phyloP scores from a whole-genome alignment of 129 eudicot genomes.

The Chrysanthemum makinoi region DNA sequence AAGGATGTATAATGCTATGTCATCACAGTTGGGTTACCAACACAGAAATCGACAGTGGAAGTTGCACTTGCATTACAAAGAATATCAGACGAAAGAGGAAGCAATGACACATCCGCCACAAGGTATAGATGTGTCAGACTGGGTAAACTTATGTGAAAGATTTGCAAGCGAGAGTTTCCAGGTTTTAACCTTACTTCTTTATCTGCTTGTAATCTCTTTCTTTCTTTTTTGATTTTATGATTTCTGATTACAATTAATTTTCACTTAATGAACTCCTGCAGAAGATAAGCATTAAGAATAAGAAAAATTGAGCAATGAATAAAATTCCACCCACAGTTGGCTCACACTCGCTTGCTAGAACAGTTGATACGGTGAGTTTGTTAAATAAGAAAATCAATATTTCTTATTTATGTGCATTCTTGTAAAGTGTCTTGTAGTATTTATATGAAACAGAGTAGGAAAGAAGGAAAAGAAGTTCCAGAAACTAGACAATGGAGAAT shows the following conservation, averaged over 20 bases:
- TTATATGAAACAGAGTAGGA: no score
- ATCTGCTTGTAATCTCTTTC: neutral
- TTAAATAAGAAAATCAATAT: neutral
- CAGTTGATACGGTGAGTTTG: neutral
- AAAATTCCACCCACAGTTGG: constrained; percentile 4
- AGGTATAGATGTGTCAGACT: neutral
- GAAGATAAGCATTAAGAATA: no score
- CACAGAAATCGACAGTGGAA: neutral
- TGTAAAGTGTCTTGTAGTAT: no score
- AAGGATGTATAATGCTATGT: neutral
- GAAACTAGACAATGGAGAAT: no score
- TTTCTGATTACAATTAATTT: neutral
- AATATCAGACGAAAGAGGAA: neutral
- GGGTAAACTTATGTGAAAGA: neutral
- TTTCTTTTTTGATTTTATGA: no score
- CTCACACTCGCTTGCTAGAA: neutral
- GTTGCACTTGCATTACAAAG: neutral
- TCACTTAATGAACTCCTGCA: no score
- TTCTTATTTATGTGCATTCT: no score
- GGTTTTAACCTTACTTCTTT: neutral
- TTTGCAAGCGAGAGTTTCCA: neutral
- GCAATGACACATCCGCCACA: neutral
- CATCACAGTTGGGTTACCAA: neutral
- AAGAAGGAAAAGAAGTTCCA: no score
- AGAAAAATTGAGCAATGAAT: neutral